Conservation (phyloP, 352 stramenopile genomes). For the Phytophthora capsici region DNA sequence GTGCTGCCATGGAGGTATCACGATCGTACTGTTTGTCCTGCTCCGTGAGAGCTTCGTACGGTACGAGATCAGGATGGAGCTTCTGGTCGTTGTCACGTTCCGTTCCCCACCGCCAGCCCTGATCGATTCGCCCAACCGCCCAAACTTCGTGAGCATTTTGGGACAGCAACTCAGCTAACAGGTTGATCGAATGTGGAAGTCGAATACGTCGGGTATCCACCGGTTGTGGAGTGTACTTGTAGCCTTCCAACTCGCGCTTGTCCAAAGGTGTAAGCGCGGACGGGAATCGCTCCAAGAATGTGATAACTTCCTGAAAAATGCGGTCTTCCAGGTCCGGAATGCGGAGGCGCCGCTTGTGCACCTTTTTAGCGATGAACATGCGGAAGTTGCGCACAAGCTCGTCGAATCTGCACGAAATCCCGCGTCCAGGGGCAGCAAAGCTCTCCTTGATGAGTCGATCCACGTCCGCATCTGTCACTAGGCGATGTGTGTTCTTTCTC, state of each 20-base stretch:
- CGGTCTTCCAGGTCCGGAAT: conserved; percentile 70
- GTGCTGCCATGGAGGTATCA: conserved; percentile 77
- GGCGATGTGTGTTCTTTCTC: conserved; percentile 53
- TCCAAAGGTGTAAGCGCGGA: conserved; percentile 70
- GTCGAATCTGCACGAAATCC: conserved; percentile 82
- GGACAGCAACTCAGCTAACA: conserved; percentile 69
- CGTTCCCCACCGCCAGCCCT: conserved; percentile 72
- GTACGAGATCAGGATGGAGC: conserved; percentile 73
- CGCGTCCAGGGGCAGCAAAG: conserved; percentile 62
- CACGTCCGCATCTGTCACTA: conserved; percentile 74
- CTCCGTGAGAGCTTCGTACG: conserved; percentile 77
- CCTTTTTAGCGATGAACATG: conserved; percentile 84
- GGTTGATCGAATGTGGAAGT: conserved; percentile 65
- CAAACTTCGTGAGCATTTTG: conserved; percentile 86
- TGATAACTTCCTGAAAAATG: conserved; percentile 77
- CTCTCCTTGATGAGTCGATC: conserved; percentile 69
- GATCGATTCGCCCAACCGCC: conserved; percentile 70
- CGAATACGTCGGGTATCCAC: conserved; percentile 69
- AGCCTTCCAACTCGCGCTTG: conserved; percentile 80
- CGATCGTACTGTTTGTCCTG: conserved; percentile 85
- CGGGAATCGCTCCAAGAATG: conserved; percentile 78
- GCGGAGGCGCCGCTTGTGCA: conserved; percentile 59
- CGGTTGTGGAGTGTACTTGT: conserved; percentile 80
- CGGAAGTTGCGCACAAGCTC: conserved; percentile 83
- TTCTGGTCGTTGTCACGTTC: conserved; percentile 72